Base-by-base conservation (phyloP, 768 basidiomycete species). In the Glaciozyma antarctica region DNA sequence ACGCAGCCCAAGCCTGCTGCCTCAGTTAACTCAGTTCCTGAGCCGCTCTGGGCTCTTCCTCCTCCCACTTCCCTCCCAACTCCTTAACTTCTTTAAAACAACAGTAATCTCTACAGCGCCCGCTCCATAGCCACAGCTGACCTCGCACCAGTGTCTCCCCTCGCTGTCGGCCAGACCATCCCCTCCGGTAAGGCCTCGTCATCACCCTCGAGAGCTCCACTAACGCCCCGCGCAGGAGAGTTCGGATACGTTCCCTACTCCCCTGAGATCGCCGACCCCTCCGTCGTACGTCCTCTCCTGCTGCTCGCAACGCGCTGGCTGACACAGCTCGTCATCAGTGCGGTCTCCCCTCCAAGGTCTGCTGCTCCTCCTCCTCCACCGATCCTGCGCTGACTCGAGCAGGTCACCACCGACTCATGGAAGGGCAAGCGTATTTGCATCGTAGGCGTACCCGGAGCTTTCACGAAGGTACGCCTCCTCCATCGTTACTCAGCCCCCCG, bases 371-470 rank as follows among this genome's bases (percentile, higher is more conserved):
- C 38, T 32, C 38, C 13, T 2, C 7, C 38, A 12, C 38, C 38
- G 7, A 7, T 15, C 38, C 38, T 15, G 5, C 38, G 38, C 38
- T 41, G 38, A 41, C 38, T 10, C 13, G 38, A 15, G 7, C 13
- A 41, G 38, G 12, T 88, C 67, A 77, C 76, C 47, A 87, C 83
- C 32, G 78, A 84, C 64, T 80, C 82, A 55, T 88, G 86, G 86
- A 85, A 85, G 76, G 85, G 84, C 73, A 90, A 90, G 69, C 71
- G 72, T 64, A 86, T 90, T 59, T 45, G 73, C 89, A 60, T 81
- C n/a, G n/a, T 90, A 75, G 79, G 86, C 63, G 86, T 88, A 43
- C 88, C 88, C 22, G 88, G 88, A 54, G 86, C 87, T 21, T 88
- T 88, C 79, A 87, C 87, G 21, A 41, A 26, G 21, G 87, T 88